These are phyloP conservation scores for Bonia amplexicaulis DNA, from an alignment of 176 grass and related monocot genomes.

Conservation along the genomic window DNA sequence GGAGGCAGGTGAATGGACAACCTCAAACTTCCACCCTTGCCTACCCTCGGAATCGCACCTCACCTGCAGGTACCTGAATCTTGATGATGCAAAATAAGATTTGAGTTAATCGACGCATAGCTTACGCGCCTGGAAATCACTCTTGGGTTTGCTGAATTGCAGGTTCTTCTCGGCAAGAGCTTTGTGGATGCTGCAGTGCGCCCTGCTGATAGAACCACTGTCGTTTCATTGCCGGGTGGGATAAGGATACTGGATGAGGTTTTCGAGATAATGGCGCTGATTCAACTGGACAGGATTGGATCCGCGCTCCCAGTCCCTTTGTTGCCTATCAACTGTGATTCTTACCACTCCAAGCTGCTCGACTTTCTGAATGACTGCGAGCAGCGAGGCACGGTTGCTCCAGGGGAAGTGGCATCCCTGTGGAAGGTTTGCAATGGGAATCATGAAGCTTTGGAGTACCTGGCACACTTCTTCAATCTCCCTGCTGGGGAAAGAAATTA, in stretches of 20 bases:
- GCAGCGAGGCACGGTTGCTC: constrained; percentile 62
- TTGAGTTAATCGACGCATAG: neutral
- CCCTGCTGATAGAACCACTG: constrained; percentile 20
- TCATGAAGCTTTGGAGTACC: constrained; percentile 71
- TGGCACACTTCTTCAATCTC: constrained; percentile 66
- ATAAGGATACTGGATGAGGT: constrained; percentile 78
- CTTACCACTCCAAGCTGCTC: constrained; percentile 72
- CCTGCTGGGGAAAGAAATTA: constrained; percentile 36
- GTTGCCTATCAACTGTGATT: constrained; percentile 79
- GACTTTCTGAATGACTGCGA: constrained; percentile 69
- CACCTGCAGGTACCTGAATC: constrained; percentile 68
- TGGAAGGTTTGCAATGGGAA: constrained; percentile 80
- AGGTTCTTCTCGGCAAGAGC: constrained; percentile 85
- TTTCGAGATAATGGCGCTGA: constrained; percentile 70
- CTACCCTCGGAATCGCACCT: constrained; percentile 57
- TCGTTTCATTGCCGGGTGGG: constrained; percentile 62
- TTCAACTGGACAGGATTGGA: constrained; percentile 80
- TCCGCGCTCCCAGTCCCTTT: constrained; percentile 55
- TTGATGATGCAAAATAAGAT: neutral
- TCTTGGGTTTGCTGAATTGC: constrained; percentile 4
- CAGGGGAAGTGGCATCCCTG: constrained; percentile 67
- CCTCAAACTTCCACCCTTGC: constrained; percentile 71
- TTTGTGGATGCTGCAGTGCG: too few species aligned
- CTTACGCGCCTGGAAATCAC: neutral
- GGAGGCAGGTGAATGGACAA: constrained; percentile 81